Conservation (phyloP, 2,329 filamentous ascomycete species). For the Leptodontidium sp. region DNA sequence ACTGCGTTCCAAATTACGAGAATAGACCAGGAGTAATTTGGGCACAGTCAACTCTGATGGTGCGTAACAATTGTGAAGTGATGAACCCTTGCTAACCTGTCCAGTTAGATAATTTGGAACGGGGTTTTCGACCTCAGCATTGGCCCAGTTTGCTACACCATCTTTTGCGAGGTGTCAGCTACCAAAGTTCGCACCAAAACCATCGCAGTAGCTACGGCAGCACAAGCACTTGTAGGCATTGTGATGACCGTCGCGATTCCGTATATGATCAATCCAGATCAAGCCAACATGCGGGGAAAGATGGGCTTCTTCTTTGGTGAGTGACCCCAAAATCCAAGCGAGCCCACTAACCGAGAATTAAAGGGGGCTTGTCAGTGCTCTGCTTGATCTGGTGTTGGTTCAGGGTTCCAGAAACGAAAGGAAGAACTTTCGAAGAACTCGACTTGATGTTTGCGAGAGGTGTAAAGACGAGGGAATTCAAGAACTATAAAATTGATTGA, state of each 20-base stretch:
- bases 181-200: conserved; percentile 50
- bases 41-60: conserved; percentile 36
- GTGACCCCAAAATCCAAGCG: not conserved
- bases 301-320: conserved; percentile 45
- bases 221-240: conserved; percentile 34
- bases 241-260: conserved; percentile 41
- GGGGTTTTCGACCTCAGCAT: conserved; percentile 38
- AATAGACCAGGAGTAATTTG: conserved; percentile 36
- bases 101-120: conserved; percentile 35
- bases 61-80: conserved; percentile 18
- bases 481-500: conserved; percentile 36
- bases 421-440: conserved; percentile 55
- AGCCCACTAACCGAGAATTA: not conserved
- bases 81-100: conserved; percentile 36
- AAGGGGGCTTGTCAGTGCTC: conserved; percentile 52
- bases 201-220: conserved; percentile 39
- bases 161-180: conserved; percentile 54
- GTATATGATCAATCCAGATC: conserved; percentile 49
- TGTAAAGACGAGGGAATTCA: conserved; percentile 46
- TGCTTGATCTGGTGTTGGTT: conserved; percentile 51
- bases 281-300: conserved; percentile 43
- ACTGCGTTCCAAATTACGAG: conserved; percentile 46
- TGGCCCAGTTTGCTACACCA: conserved; percentile 52
- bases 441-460: conserved; percentile 54
- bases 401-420: conserved; percentile 55